Evolutionary conservation across 1,139 yeast genomes (phyloP).

Genomic region (Geotrichum bryndzae): DNA sequence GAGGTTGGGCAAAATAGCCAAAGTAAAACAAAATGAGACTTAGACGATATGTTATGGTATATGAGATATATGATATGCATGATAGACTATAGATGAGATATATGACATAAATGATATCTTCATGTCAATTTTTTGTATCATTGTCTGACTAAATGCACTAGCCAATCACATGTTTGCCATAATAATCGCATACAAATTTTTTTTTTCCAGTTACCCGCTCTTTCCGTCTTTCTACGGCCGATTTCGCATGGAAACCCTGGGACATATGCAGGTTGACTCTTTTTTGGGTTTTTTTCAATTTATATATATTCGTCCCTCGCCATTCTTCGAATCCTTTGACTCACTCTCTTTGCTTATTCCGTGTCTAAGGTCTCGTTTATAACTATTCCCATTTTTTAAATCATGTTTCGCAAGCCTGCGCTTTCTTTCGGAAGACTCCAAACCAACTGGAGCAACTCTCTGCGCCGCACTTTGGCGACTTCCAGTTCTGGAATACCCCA

Average conservation of each 20-base stretch:
- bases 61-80: neutral
- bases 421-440: conserved; percentile 16
- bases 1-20: neutral
- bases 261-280: conserved; percentile 1
- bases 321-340: neutral
- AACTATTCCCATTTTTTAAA: conserved; percentile 2
- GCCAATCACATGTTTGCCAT: neutral
- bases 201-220: neutral
- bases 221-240: neutral
- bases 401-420: conserved; percentile 1
- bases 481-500: conserved; percentile 38
- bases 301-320: neutral
- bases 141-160: neutral
- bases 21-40: neutral
- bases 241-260: neutral
- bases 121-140: neutral
- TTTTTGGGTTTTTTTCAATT: neutral
- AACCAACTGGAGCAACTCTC: conserved; percentile 1
- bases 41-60: neutral
- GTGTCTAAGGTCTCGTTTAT: neutral
- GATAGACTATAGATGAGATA: too few species aligned
- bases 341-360: neutral
- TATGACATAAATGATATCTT: neutral
- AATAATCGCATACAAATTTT: neutral
- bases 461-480: conserved; percentile 17